Evolutionary conservation across 2,329 filamentous ascomycete genomes (phyloP), one percentile per base, ranked within the genome.

Genomic region (Amauroascus verrucosus): DNA sequence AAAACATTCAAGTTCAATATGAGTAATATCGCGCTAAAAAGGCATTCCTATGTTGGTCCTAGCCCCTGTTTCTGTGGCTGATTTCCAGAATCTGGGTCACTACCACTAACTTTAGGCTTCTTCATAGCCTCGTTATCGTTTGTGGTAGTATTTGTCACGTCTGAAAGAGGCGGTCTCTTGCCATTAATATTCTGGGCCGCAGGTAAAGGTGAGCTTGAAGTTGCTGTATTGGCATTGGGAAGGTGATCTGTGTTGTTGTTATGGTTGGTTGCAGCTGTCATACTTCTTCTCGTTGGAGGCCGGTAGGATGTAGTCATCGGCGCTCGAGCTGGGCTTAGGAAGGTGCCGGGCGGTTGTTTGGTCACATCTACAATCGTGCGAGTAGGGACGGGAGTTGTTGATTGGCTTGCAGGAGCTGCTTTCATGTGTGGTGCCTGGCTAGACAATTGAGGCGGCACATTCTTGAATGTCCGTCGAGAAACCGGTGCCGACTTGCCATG

Each of bases 401-500:
- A 50, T 18, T 54, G 52, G 22, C 52, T 54, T 14, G 28, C 47
- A 28, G 47, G 47, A 14, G 47, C 44, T 35, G 30, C 47, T n/a
- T 53, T 53, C 14, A 50, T 43, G 22, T 49, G 33, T 18, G 38
- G 37, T 50, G 40, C 16, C 16, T 54, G 33, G 24, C 40, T 50
- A 33, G 56, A 45, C 33, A 49, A 32, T 35, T 45, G 54, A 22
- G 55, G 53, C 13, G 48, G 53, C 14, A 57, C 20, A 26, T 54
- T 56, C 11, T 56, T 32, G 30, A 54, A 53, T 16, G 54, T 55
- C 1, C 49, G 53, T 57, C 77, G 79, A 3, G 77, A 78, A 1
- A 95, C 72, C 0, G 89, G 88, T 50, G 84, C 83, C 3, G 86
- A 90, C 49, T 81, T 84, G 20, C 73, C 82, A 64, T 94, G 88